phyloP scores from a whole-genome alignment of 2,329 filamentous ascomycete species.

The Pseudogymnoascus sp. region DNA sequence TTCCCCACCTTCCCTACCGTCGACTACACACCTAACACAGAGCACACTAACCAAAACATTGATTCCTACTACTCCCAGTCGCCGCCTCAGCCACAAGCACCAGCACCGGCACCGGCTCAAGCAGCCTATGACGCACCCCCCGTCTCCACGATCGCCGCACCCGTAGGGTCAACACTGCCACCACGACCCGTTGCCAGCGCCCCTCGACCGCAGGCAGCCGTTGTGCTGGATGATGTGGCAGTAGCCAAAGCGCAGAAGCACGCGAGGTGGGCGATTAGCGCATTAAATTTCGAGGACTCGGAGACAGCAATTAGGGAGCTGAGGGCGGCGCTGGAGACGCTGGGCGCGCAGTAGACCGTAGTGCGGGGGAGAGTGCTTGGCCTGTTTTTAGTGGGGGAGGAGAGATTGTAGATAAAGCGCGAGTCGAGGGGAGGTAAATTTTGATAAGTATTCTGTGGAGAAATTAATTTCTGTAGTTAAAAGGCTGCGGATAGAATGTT shows the following conservation, averaged over 20 bases:
- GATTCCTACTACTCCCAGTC: slow-evolving; percentile 26
- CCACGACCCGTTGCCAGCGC: slow-evolving; percentile 10
- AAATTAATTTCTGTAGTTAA: background rate
- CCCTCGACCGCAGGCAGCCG: background rate
- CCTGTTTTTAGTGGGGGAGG: background rate
- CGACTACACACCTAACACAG: slow-evolving; percentile 26
- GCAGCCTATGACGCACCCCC: background rate
- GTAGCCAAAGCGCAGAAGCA: slow-evolving; percentile 85
- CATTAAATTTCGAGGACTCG: slow-evolving; percentile 93
- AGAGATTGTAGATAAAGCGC: background rate
- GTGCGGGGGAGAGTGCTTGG: background rate
- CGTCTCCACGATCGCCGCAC: slow-evolving; percentile 18
- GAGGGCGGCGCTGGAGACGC: slow-evolving; percentile 54
- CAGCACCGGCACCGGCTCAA: background rate
- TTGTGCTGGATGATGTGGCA: slow-evolving; percentile 51
- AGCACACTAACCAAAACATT: slow-evolving; percentile 24
- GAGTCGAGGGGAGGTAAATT: background rate
- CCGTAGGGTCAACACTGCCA: slow-evolving; percentile 14
- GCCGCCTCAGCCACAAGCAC: slow-evolving; percentile 22
- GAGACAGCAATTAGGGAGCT: slow-evolving; percentile 82
- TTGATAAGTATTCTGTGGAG: background rate
- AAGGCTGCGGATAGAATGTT: background rate
- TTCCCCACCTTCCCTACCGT: slow-evolving; percentile 22
- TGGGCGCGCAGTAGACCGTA: slow-evolving; percentile 22
- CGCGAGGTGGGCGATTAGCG: slow-evolving; percentile 93